Base-by-base conservation (phyloP, 2,329 filamentous ascomycete species). In the Clarireedia paspali region DNA sequence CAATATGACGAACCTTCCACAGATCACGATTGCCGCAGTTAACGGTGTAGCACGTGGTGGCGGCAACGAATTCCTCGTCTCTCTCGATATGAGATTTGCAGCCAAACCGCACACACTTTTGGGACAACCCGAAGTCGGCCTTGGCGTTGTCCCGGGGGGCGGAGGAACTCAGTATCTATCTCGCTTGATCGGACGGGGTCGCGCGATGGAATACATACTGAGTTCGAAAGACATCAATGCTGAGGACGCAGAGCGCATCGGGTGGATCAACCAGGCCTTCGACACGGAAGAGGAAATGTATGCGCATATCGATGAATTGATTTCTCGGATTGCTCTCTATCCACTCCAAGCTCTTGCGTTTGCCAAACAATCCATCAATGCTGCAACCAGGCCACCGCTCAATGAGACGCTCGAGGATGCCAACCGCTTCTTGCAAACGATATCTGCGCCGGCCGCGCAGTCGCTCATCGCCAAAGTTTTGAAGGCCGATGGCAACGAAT, bases 61-160 rank as follows among this genome's bases (percentile, higher is more conserved):
- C 6, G 56, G 58, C 2, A 46, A 60, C 38, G 58, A 60, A 26
- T 36, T 53, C 17, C 9, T 38, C 5, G 42, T 53, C 24, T 46
- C 40, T 23, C 56, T 59, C 48, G 56, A 60, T 20, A 59, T 60
- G 58, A 40, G 58, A 10, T 60, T 60, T 17, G 58, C 53, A 12
- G 38, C 47, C 7, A 44, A 17, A 23, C 51, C 58, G 23, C 34
- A 26, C 20, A 52, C 56, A 36, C 15, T 36, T 5, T 36, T 52
- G 10, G 38, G 51, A 23, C 30, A 48, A 3, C 44, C 47, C 6
- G 52, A 58, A 53, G 49, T 47, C 10, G 46, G 23, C 9, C 23
- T 24, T 12, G 46, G 46, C 26, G 12, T 47, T 27, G 14, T 47
- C 3, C 46, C 20, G 3, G 40, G 40, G 2, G 46, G 17, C 5